These are phyloP conservation scores for Xenosphaeropsis pyriputrescens DNA, from an alignment of 2,329 filamentous ascomycete species.

Conservation along the genomic window DNA sequence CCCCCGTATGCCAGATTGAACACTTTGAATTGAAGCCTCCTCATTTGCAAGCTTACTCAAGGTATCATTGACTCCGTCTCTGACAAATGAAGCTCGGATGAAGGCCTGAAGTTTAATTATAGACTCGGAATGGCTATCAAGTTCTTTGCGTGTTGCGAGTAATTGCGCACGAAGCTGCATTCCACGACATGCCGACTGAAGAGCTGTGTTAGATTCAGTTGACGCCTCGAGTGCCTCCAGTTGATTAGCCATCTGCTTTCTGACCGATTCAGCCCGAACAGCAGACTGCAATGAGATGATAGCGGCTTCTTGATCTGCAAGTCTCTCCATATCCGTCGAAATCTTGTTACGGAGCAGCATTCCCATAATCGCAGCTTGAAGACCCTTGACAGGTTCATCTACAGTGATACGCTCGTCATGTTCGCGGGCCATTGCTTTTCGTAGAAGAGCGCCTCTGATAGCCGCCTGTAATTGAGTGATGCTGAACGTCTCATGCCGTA, in stretches of 20 bases:
- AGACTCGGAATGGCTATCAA: slow-evolving; percentile 30
- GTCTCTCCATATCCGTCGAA: slow-evolving; percentile 33
- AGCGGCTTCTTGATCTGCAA: slow-evolving; percentile 33
- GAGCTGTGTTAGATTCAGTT: slow-evolving; percentile 31
- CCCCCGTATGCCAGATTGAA: slow-evolving; percentile 47
- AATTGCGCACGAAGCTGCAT: slow-evolving; percentile 29
- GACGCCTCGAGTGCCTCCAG: slow-evolving; percentile 34
- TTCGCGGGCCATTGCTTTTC: slow-evolving; percentile 39
- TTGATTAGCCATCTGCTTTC: slow-evolving; percentile 35
- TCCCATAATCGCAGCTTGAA: slow-evolving; percentile 57
- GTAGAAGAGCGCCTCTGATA: slow-evolving; percentile 51
- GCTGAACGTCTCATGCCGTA: slow-evolving; percentile 46
- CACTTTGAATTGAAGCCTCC: slow-evolving; percentile 28
- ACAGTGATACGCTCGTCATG: slow-evolving; percentile 37
- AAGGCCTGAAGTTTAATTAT: slow-evolving; percentile 18
- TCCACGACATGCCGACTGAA: slow-evolving; percentile 27
- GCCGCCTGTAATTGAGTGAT: slow-evolving; percentile 51
- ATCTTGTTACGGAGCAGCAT: slow-evolving; percentile 43
- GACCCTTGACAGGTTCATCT: slow-evolving; percentile 34
- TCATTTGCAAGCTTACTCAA: slow-evolving; percentile 31
- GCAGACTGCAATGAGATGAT: slow-evolving; percentile 49
- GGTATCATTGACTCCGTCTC: slow-evolving; percentile 31
- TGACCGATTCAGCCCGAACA: slow-evolving; percentile 45
- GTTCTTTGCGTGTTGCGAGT: slow-evolving; percentile 29
- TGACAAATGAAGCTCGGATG: slow-evolving; percentile 35